phyloP scores from a whole-genome alignment of 2,329 filamentous ascomycete species.

The Hypoxylon sp. region DNA sequence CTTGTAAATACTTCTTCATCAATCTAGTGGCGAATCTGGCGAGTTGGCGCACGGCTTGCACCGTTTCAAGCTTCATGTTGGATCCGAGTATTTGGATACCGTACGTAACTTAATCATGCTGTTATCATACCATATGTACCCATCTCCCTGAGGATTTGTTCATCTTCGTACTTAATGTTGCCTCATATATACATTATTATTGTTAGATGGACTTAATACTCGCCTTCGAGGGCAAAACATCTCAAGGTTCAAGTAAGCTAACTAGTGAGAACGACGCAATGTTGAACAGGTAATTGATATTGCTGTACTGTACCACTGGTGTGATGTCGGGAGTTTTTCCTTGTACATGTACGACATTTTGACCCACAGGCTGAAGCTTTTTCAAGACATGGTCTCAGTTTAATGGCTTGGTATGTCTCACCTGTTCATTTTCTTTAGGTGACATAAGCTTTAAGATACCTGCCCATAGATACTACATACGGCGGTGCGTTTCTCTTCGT shows the following conservation, averaged over 20 bases:
- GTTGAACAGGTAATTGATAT: not conserved
- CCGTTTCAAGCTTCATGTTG: not conserved
- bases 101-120: not conserved
- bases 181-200: not conserved
- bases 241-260: not conserved
- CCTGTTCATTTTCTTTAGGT: not conserved
- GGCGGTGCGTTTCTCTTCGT: not conserved
- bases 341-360: conserved; percentile 6
- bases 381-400: conserved; percentile 16
- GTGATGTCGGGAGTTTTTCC: not conserved
- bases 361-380: not conserved
- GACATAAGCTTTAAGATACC: not conserved
- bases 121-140: not conserved
- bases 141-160: not conserved
- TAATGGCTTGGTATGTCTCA: not conserved
- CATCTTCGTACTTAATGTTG: not conserved
- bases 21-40: not conserved
- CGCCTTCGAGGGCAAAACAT: not conserved
- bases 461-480: no score
- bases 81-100: not conserved
- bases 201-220: not conserved
- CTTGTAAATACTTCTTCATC: conserved; percentile 6
- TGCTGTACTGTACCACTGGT: not conserved
- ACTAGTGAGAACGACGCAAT: not conserved
- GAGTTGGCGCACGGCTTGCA: not conserved